Percentiles rank a stretch among this genome's conserved stretches.
phyloP scores from a whole-genome alignment of 2,329 filamentous ascomycete species.

The Coniella vitis region DNA sequence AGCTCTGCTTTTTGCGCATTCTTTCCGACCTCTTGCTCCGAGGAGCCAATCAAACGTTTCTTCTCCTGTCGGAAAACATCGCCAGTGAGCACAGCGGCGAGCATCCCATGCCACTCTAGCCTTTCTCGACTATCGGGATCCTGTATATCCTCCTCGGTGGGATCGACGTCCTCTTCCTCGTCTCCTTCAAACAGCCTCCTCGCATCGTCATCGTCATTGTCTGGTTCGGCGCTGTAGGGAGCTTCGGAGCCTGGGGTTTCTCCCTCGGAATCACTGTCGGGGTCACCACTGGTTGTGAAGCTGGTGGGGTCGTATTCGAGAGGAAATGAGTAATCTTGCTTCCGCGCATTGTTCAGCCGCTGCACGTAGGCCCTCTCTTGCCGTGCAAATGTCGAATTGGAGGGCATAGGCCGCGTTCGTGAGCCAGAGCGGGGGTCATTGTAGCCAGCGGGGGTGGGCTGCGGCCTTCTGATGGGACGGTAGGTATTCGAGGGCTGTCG shows the following conservation, averaged over 20 bases:
- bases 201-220: constrained; percentile 82
- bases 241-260: constrained; percentile 82
- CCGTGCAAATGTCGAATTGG: constrained; percentile 51
- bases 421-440: constrained; percentile 41
- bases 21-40: constrained; percentile 49
- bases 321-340: constrained; percentile 66
- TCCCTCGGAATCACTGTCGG: constrained; percentile 80
- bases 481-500: constrained; percentile 77
- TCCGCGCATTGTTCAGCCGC: constrained; percentile 56
- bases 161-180: constrained; percentile 80
- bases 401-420: constrained; percentile 43
- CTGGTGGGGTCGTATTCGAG: constrained; percentile 14
- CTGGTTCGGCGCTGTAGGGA: constrained; percentile 47
- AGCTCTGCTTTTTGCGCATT: constrained; percentile 70
- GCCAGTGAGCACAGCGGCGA: constrained; percentile 89
- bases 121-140: constrained; percentile 83
- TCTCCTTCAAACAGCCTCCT: constrained; percentile 73
- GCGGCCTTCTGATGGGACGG: constrained; percentile 54
- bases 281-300: constrained; percentile 34
- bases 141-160: constrained; percentile 81
- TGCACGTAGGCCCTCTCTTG: constrained; percentile 96
- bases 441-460: constrained; percentile 27
- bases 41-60: constrained; percentile 80
- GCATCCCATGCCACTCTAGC: constrained; percentile 96
- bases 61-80: constrained; percentile 98